phyloP scores from a whole-genome alignment of 495 filamentous ascomycete genomes.

The Pyrenula massariospora region DNA sequence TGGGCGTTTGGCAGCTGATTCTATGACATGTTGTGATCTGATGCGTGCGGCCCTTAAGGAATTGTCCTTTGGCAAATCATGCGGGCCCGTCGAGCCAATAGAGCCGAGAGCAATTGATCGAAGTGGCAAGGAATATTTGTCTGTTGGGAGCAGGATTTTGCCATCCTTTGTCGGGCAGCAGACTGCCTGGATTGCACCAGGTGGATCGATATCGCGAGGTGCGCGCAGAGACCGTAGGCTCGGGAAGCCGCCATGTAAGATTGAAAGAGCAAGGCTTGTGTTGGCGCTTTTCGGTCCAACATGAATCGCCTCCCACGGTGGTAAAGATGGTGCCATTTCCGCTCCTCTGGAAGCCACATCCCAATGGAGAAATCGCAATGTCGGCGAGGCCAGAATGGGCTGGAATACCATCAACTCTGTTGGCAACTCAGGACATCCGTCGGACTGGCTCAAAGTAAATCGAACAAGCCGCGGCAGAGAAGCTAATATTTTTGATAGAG shows the following conservation, averaged over 20 bases:
- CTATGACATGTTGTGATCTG: conserved; percentile 36
- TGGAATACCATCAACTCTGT: conserved; percentile 48
- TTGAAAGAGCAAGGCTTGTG: conserved; percentile 59
- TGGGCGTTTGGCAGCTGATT: conserved; percentile 32
- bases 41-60: conserved; percentile 35
- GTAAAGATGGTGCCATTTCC: conserved; percentile 9
- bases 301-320: neutral
- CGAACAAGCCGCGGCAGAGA: conserved; percentile 48
- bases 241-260: conserved; percentile 60
- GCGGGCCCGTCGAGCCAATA: conserved; percentile 24
- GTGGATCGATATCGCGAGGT: conserved; percentile 57
- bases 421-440: conserved; percentile 44
- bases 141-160: conserved; percentile 35
- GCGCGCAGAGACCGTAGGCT: conserved; percentile 53
- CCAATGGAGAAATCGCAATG: conserved; percentile 67
- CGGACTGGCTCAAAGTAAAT: conserved; percentile 61
- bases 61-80: conserved; percentile 31
- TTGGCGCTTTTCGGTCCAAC: conserved; percentile 41
- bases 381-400: conserved; percentile 57
- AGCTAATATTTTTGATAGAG: conserved; percentile 64
- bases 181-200: conserved; percentile 55
- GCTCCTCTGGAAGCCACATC: conserved; percentile 41
- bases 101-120: conserved; percentile 29
- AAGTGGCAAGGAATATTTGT: conserved; percentile 33
- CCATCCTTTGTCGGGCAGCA: conserved; percentile 47